Evolutionary conservation across 495 filamentous ascomycete species (phyloP).

Genomic region (Polyplosphaeria fusca): DNA sequence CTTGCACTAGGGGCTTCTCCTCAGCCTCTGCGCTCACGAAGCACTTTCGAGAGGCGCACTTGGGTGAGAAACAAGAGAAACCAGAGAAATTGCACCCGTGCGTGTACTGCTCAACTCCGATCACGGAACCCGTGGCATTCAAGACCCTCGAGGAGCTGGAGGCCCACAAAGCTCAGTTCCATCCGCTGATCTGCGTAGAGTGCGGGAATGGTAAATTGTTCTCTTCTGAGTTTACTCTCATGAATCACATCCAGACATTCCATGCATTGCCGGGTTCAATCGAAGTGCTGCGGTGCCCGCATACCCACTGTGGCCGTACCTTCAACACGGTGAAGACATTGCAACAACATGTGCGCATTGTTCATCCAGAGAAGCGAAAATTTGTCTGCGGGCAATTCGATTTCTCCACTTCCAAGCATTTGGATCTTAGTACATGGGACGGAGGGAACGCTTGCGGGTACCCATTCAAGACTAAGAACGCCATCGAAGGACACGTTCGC

Average conservation of each 20-base stretch:
- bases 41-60: conserved; percentile 70
- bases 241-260: conserved; percentile 49
- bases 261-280: conserved; percentile 50
- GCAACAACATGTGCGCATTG: conserved; percentile 69
- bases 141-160: conserved; percentile 66
- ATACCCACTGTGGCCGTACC: conserved; percentile 61
- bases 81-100: too few relatives aligned
- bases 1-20: conserved; percentile 69
- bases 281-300: conserved; percentile 57
- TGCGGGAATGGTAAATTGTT: too few relatives aligned
- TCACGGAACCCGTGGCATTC: too few relatives aligned
- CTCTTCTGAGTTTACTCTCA: too few relatives aligned
- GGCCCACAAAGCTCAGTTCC: conserved; percentile 64
- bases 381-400: conserved; percentile 73
- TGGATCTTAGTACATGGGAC: conserved; percentile 56
- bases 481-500: conserved; percentile 76
- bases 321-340: conserved; percentile 80
- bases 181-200: conserved; percentile 70
- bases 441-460: conserved; percentile 65
- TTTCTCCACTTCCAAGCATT: conserved; percentile 49
- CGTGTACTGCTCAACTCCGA: too few relatives aligned
- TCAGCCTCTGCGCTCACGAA: conserved; percentile 62
- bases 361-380: conserved; percentile 63
- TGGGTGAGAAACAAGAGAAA: conserved; percentile 44
- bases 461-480: conserved; percentile 65